These are phyloP conservation scores for Podochytrium sp. DNA, from an alignment of 192 early-diverging fungal species.

Conservation along the genomic window DNA sequence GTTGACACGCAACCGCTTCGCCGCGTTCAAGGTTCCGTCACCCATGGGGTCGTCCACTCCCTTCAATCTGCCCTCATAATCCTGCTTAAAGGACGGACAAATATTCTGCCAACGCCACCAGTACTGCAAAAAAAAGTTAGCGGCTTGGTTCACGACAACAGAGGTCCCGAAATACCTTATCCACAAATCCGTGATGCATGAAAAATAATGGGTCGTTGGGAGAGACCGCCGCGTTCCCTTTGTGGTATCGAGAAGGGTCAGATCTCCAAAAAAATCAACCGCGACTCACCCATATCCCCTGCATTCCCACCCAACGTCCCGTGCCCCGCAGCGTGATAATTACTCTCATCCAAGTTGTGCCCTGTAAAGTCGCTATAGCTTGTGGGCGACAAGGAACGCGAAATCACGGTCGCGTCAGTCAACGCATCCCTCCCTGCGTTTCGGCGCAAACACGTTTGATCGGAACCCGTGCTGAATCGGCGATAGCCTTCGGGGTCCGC, in stretches of 20 bases:
- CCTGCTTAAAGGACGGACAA: neutral
- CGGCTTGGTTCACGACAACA: neutral
- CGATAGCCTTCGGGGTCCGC: neutral
- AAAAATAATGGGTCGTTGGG: constrained; percentile 17
- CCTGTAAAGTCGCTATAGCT: neutral
- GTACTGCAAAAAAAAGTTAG: too few relatives aligned
- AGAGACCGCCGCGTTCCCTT: neutral
- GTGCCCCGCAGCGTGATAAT: constrained; percentile 8
- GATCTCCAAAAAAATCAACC: too few relatives aligned
- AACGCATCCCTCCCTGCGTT: neutral
- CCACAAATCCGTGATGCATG: constrained; percentile 38
- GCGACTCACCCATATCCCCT: neutral
- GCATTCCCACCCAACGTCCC: neutral
- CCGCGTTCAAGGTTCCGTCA: neutral
- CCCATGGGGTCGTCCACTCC: neutral
- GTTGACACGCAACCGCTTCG: neutral
- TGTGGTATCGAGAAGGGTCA: too few relatives aligned
- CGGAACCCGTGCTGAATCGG: neutral
- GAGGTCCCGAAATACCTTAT: constrained; percentile 10
- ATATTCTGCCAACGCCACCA: constrained; percentile 8
- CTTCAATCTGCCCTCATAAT: neutral
- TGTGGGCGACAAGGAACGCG: neutral
- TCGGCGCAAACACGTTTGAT: constrained; percentile 13
- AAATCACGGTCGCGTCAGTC: neutral
- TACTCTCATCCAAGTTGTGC: neutral